Percentiles rank a stretch among this genome's conserved stretches.
phyloP scores from a whole-genome alignment of 164 flowering plant genomes.

The Chimonanthus praecox region DNA sequence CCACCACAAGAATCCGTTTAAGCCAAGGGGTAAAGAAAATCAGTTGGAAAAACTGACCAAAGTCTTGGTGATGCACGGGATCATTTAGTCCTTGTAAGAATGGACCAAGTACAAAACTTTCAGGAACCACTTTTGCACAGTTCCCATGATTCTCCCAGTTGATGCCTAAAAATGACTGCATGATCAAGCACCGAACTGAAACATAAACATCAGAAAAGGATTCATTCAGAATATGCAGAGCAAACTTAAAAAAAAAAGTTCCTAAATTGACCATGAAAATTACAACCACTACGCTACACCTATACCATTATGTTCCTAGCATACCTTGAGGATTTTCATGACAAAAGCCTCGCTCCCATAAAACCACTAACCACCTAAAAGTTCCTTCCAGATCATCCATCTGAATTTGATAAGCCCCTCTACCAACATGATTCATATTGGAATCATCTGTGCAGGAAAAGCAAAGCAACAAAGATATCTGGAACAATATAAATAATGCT shows the following conservation, averaged over 20 bases:
- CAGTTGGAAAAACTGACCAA: slow-evolving; percentile 52
- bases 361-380: slow-evolving; percentile 67
- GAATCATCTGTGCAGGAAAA: slow-evolving; percentile 23
- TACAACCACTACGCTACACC: too few relatives aligned
- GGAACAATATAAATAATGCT: slow-evolving; percentile 6
- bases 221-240: not conserved
- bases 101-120: slow-evolving; percentile 76
- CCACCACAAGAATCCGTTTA: not conserved
- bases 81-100: slow-evolving; percentile 77
- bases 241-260: not conserved
- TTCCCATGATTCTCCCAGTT: slow-evolving; percentile 55
- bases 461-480: slow-evolving; percentile 65
- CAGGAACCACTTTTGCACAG: slow-evolving; percentile 49
- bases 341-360: slow-evolving; percentile 84
- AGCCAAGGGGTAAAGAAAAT: slow-evolving; percentile 1
- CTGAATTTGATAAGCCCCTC: slow-evolving; percentile 26
- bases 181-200: slow-evolving; percentile 89
- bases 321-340: slow-evolving; percentile 97
- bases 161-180: slow-evolving; percentile 81
- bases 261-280: not conserved
- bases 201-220: not conserved
- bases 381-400: slow-evolving; percentile 39
- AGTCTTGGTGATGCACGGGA: slow-evolving; percentile 83
- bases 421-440: slow-evolving; percentile 18
- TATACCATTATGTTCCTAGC: not conserved